Percentiles rank a stretch among this genome's conserved stretches.
These are phyloP conservation scores for Xylaria grammica DNA, from an alignment of 495 filamentous ascomycete species.

Conservation along the genomic window DNA sequence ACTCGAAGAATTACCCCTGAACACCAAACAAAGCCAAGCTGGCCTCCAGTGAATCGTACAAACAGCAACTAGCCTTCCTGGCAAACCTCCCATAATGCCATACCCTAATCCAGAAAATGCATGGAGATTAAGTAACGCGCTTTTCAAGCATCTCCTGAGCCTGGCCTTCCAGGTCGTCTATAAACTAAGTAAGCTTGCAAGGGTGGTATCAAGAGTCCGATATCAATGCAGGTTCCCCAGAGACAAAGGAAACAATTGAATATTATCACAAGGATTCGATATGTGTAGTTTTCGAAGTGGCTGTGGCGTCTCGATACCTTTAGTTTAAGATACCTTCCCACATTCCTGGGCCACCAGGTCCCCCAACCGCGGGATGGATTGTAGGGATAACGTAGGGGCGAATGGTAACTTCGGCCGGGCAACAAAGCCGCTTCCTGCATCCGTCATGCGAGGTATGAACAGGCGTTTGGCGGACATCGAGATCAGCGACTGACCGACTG, in stretches of 20 bases:
- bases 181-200: conserved; percentile 34
- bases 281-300: conserved; percentile 24
- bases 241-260: conserved; percentile 39
- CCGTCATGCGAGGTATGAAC: conserved; percentile 38
- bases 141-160: conserved; percentile 33
- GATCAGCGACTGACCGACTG: conserved; percentile 25
- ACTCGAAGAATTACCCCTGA: conserved; percentile 24
- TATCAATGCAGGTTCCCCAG: conserved; percentile 29
- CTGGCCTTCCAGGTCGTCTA: conserved; percentile 35
- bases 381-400: conserved; percentile 36
- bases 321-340: conserved; percentile 62
- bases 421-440: conserved; percentile 66
- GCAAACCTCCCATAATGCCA: conserved; percentile 32
- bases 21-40: conserved; percentile 26
- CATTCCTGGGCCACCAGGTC: conserved; percentile 61
- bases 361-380: conserved; percentile 47
- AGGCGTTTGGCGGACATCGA: conserved; percentile 40
- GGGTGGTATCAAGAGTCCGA: conserved; percentile 38
- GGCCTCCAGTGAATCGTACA: conserved; percentile 35
- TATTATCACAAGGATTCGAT: conserved; percentile 40
- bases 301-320: conserved; percentile 13
- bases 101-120: conserved; percentile 43
- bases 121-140: conserved; percentile 30
- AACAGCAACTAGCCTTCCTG: conserved; percentile 33
- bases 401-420: conserved; percentile 51